Evolutionary conservation across 1,284 basidiomycete species (phyloP).

Genomic region (Trichosporon ovoides): DNA sequence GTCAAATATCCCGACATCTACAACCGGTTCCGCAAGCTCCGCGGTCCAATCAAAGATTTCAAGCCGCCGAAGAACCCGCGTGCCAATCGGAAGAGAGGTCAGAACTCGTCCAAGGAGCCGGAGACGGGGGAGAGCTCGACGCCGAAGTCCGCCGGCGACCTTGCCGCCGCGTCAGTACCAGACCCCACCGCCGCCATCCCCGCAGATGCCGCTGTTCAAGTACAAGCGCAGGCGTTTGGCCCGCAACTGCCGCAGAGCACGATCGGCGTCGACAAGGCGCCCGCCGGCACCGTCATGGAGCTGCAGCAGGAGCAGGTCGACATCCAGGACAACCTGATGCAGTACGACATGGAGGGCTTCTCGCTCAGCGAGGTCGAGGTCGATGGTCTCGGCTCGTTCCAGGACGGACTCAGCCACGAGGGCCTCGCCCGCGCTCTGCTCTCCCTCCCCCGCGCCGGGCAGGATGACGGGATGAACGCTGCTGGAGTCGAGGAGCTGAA

Average conservation of each 20-base stretch:
- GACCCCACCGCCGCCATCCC: too few species aligned
- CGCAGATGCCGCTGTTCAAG: too few species aligned
- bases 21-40: conserved; percentile 45
- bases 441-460: conserved; percentile 15
- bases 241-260: conserved; percentile 1
- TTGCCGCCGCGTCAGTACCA: too few species aligned
- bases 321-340: conserved; percentile 41
- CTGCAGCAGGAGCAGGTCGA: conserved; percentile 3
- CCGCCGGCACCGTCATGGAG: not conserved
- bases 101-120: conserved; percentile 2
- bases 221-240: not conserved
- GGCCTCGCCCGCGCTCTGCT: conserved; percentile 23
- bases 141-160: not conserved
- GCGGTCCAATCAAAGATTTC: conserved; percentile 40
- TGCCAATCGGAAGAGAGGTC: conserved; percentile 8
- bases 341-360: conserved; percentile 52
- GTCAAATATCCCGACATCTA: conserved; percentile 48
- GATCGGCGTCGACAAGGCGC: not conserved
- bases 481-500: conserved; percentile 11
- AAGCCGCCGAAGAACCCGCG: conserved; percentile 29
- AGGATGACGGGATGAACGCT: conserved; percentile 4
- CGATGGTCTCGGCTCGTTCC: not conserved
- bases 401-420: conserved; percentile 15
- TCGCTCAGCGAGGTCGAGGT: not conserved
- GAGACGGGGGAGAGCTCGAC: not conserved